Conservation (phyloP, 31 red algal species). For the Asparagopsis taxiformis region DNA sequence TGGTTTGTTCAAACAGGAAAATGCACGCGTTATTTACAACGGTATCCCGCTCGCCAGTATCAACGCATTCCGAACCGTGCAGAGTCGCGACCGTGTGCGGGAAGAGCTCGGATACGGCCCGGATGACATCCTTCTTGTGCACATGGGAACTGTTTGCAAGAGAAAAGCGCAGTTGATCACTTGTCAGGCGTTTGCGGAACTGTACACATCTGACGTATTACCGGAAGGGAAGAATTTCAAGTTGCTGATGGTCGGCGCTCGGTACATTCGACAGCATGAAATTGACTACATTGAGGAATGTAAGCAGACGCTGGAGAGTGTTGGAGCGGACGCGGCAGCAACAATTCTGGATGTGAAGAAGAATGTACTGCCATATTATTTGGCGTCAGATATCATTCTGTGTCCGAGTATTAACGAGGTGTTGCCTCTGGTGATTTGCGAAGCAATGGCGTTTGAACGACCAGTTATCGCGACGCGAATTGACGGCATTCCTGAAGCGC, state of each 20-base stretch:
- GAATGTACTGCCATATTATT: constrained; percentile 96
- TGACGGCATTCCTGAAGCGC: constrained; percentile 95
- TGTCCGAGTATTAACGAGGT: constrained; percentile 95
- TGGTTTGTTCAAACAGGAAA: constrained; percentile 59
- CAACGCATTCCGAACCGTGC: constrained; percentile 80
- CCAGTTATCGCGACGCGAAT: constrained; percentile 87
- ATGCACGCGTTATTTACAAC: constrained; percentile 88
- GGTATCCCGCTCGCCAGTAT: constrained; percentile 89
- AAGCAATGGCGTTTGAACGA: constrained; percentile 95
- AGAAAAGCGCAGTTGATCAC: constrained; percentile 92
- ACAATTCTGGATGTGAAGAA: constrained; percentile 94
- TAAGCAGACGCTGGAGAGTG: constrained; percentile 68
- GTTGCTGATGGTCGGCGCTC: constrained; percentile 94
- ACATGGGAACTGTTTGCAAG: constrained; percentile 95
- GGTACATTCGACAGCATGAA: constrained; percentile 96
- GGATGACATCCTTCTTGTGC: constrained; percentile 80
- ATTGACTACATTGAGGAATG: constrained; percentile 91
- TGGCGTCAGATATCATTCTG: constrained; percentile 88
- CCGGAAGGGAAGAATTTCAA: constrained; percentile 48
- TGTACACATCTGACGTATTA: constrained; percentile 20
- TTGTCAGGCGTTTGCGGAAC: constrained; percentile 77
- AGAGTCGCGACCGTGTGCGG: constrained; percentile 70
- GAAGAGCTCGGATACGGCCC: constrained; percentile 77
- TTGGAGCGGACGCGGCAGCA: constrained; percentile 55
- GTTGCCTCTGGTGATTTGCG: constrained; percentile 93